Evolutionary conservation across 306 rosid genomes (phyloP).

Genomic region (Alnus glutinosa): DNA sequence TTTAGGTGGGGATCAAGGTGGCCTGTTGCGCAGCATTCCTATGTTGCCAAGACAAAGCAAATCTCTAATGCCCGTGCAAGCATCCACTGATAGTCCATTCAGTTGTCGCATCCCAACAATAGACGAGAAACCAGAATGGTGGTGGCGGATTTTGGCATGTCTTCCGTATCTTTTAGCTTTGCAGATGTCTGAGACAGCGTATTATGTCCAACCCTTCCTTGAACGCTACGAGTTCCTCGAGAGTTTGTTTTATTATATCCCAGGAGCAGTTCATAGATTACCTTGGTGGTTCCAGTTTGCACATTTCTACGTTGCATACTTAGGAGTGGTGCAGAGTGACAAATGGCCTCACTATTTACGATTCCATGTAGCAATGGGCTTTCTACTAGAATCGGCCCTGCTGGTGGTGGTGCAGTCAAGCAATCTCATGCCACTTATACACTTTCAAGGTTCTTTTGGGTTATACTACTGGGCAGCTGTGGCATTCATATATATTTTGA

Average conservation of each 20-base stretch:
- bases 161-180: slow-evolving; percentile 68
- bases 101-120: slow-evolving; percentile 48
- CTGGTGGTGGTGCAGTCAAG: slow-evolving; percentile 62
- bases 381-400: slow-evolving; percentile 63
- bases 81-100: slow-evolving; percentile 51
- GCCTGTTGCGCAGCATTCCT: slow-evolving; percentile 30
- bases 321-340: slow-evolving; percentile 63
- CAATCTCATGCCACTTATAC: slow-evolving; percentile 79
- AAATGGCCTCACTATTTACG: slow-evolving; percentile 65
- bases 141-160: slow-evolving; percentile 87
- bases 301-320: slow-evolving; percentile 55
- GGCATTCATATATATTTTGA: slow-evolving; percentile 54
- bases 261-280: slow-evolving; percentile 66
- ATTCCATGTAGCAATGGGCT: slow-evolving; percentile 71
- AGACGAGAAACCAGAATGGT: slow-evolving; percentile 84
- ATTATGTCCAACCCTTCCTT: slow-evolving; percentile 54
- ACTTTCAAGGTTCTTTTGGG: slow-evolving; percentile 71
- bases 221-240: slow-evolving; percentile 47
- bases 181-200: slow-evolving; percentile 74
- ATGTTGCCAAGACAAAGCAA: slow-evolving; percentile 16
- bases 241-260: slow-evolving; percentile 58
- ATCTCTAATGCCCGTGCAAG: slow-evolving; percentile 40
- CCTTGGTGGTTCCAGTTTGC: slow-evolving; percentile 73
- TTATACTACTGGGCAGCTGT: slow-evolving; percentile 80
- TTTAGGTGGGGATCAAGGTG: slow-evolving; percentile 31